Conservation (phyloP, 2,329 filamentous ascomycete genomes). For the Madurella mycetomatis region DNA sequence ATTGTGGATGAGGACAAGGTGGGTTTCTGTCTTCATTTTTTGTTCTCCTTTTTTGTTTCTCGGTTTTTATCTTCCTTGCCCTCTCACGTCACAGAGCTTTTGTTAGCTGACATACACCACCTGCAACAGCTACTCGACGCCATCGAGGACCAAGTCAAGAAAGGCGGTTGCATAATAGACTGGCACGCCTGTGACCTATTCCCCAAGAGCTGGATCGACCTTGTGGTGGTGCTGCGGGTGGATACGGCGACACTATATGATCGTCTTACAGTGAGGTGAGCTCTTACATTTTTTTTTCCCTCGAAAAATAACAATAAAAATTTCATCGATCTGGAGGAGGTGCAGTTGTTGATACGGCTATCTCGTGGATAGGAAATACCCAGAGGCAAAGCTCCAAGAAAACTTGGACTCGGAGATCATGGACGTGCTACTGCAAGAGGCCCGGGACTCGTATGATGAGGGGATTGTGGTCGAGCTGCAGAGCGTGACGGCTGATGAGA, state of each 20-base stretch:
- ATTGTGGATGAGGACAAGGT: conserved; percentile 97
- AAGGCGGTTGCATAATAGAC: conserved; percentile 85
- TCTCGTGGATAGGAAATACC: conserved; percentile 59
- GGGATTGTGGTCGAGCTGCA: conserved; percentile 84
- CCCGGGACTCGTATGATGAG: conserved; percentile 77
- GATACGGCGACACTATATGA: conserved; percentile 81
- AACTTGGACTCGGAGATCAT: conserved; percentile 98
- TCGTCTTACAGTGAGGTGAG: conserved; percentile 66
- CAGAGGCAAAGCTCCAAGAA: conserved; percentile 84
- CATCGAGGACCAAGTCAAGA: conserved; percentile 73
- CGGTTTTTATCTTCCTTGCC: conserved; percentile 2
- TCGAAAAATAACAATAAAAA: background rate
- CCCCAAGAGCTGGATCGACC: conserved; percentile 87
- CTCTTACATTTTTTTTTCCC: background rate
- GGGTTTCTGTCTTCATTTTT: conserved; percentile 21
- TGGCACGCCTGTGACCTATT: conserved; percentile 98
- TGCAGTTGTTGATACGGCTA: too few relatives aligned
- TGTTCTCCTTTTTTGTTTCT: conserved; percentile 5
- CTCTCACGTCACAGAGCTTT: background rate
- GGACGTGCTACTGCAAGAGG: conserved; percentile 88
- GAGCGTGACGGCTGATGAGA: conserved; percentile 77
- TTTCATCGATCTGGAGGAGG: too few relatives aligned
- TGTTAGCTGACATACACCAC: background rate
- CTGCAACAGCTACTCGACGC: conserved; percentile 68
- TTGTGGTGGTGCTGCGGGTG: conserved; percentile 85